A percentile compares a stretch with the other conserved stretches of the same genome.
Evolutionary conservation across 441 rosid genomes (phyloP).

Genomic region (Euphorbia celastroides): DNA sequence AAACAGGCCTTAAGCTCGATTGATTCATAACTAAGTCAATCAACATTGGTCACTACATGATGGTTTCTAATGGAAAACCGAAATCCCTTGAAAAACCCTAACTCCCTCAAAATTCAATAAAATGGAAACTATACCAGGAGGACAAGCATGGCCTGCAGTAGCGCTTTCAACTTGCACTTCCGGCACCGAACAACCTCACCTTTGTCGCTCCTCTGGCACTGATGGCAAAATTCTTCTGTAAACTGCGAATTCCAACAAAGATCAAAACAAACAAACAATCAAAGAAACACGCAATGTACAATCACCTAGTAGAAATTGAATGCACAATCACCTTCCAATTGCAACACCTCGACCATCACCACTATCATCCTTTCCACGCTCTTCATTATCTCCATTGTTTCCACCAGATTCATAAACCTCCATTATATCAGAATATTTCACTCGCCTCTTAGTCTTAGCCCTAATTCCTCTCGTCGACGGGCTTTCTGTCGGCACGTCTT

Average conservation of each 20-base stretch:
- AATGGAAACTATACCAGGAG: conserved; percentile 38
- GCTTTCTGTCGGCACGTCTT: too few relatives aligned
- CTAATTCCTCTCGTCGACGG: too few relatives aligned
- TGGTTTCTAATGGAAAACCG: background rate
- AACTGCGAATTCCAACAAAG: conserved; percentile 20
- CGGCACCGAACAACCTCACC: conserved; percentile 57
- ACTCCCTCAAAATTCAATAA: background rate
- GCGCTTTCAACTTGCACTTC: conserved; percentile 46
- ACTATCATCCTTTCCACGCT: too few relatives aligned
- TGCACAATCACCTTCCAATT: background rate
- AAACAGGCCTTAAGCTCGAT: background rate
- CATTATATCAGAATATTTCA: too few relatives aligned
- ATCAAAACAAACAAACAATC: background rate
- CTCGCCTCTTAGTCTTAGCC: too few relatives aligned
- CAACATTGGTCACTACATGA: background rate
- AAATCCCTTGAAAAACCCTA: background rate
- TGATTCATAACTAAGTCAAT: background rate
- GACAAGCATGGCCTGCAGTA: conserved; percentile 50
- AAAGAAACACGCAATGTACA: background rate
- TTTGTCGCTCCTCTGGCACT: conserved; percentile 63
- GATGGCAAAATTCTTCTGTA: conserved; percentile 51
- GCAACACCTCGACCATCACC: too few relatives aligned
- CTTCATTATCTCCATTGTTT: too few relatives aligned
- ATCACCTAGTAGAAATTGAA: background rate
- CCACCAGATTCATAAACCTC: too few relatives aligned